Conservation (phyloP, 164 flowering plant species). For the Berberis thunbergii region DNA sequence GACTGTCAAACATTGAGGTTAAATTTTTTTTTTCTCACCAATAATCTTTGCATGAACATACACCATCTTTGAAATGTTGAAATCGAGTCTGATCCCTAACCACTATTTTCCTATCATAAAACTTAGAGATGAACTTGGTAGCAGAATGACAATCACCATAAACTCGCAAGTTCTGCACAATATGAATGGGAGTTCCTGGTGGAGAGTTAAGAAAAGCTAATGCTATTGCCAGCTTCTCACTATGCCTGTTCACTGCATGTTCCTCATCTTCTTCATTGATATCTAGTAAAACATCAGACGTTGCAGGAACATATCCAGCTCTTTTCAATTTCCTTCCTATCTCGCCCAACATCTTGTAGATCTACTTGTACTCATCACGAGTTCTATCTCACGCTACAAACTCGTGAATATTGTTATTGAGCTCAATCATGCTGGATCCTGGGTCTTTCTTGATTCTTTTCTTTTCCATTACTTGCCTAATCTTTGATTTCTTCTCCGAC, state of each 20-base stretch:
- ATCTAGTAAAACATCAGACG: slow-evolving; percentile 8
- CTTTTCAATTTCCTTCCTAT: slow-evolving; percentile 9
- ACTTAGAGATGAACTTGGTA: slow-evolving; percentile 10
- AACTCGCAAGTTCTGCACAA: slow-evolving; percentile 12
- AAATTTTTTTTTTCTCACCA: slow-evolving; percentile 1
- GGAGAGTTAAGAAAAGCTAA: slow-evolving; percentile 10
- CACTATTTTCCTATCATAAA: slow-evolving; percentile 9
- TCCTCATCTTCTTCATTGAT: slow-evolving; percentile 13
- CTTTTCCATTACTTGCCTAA: slow-evolving; percentile 8
- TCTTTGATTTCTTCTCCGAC: slow-evolving; percentile 11
- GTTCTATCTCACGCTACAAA: slow-evolving; percentile 10
- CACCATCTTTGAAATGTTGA: slow-evolving; percentile 10
- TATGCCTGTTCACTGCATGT: slow-evolving; percentile 10
- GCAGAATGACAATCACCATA: slow-evolving; percentile 12
- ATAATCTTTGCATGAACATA: slow-evolving; percentile 10
- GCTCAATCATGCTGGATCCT: slow-evolving; percentile 10
- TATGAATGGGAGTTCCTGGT: slow-evolving; percentile 4
- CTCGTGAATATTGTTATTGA: slow-evolving; percentile 8
- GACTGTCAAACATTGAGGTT: too few relatives aligned
- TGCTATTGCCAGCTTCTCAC: slow-evolving; percentile 12
- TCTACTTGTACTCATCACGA: slow-evolving; percentile 1
- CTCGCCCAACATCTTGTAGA: slow-evolving; percentile 10
- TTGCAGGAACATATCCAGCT: slow-evolving; percentile 9
- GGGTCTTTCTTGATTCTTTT: slow-evolving; percentile 8
- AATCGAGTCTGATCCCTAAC: slow-evolving; percentile 11